phyloP scores from a whole-genome alignment of 2,329 filamentous ascomycete genomes.

The Claviceps purpurea region DNA sequence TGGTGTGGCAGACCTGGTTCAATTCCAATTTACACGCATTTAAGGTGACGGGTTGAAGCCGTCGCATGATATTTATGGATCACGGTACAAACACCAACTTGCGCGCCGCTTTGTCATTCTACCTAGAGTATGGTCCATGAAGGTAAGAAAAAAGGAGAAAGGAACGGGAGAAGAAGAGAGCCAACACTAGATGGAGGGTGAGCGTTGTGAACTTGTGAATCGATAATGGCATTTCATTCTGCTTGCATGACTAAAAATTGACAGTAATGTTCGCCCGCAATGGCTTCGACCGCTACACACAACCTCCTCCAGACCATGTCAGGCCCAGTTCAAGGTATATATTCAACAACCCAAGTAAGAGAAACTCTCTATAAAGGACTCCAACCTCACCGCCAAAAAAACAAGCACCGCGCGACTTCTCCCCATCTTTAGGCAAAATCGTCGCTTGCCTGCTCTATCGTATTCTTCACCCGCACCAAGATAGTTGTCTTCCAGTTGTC shows the following conservation, averaged over 20 bases:
- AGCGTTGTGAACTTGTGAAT: no score
- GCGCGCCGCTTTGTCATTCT: no score
- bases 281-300: no score
- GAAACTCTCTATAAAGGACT: neutral
- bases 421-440: slow-evolving; percentile 26
- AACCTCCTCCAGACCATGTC: no score
- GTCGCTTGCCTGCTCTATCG: slow-evolving; percentile 49
- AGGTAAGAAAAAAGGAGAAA: neutral
- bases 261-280: neutral
- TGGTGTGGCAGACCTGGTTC: no score
- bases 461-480: slow-evolving; percentile 68
- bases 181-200: neutral
- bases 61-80: no score
- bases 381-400: neutral
- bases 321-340: no score
- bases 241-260: neutral
- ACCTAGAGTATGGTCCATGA: no score
- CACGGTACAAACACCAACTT: no score
- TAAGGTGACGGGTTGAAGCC: no score
- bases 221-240: neutral
- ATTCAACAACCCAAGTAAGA: neutral
- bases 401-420: neutral
- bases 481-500: slow-evolving; percentile 96
- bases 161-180: neutral
- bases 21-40: no score